phyloP scores from a whole-genome alignment of 2,329 filamentous ascomycete species.

The Chrysoporthe cubensis region DNA sequence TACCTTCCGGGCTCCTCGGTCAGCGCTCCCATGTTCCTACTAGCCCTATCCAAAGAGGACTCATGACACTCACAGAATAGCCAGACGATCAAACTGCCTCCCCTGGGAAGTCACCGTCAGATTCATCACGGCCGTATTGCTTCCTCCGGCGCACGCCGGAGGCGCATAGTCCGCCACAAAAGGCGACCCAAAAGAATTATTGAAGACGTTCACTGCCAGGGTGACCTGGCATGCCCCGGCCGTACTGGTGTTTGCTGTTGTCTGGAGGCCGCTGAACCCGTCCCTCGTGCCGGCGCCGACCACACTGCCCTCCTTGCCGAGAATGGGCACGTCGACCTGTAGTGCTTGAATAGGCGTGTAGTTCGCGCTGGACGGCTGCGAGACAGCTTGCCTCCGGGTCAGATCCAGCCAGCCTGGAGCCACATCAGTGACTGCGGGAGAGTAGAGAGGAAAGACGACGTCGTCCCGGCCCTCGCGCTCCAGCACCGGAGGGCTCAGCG shows the following conservation, averaged over 20 bases:
- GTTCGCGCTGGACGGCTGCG: not conserved
- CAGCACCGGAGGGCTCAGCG: not conserved
- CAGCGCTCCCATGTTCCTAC: slow-evolving; percentile 34
- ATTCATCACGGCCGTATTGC: slow-evolving; percentile 67
- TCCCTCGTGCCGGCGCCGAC: slow-evolving; percentile 17
- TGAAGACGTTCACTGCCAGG: slow-evolving; percentile 24
- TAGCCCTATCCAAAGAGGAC: slow-evolving; percentile 64
- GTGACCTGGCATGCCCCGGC: slow-evolving; percentile 17
- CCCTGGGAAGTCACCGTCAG: slow-evolving; percentile 67
- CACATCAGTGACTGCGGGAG: not conserved
- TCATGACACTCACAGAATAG: slow-evolving; percentile 46
- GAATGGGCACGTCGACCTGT: slow-evolving; percentile 22
- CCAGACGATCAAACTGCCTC: slow-evolving; percentile 67
- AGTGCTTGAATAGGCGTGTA: slow-evolving; percentile 18
- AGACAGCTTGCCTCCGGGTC: not conserved
- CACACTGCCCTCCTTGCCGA: slow-evolving; percentile 15
- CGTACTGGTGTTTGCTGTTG: not conserved
- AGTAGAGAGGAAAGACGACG: too few relatives aligned
- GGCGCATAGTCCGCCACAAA: slow-evolving; percentile 58
- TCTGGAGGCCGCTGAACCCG: slow-evolving; percentile 20
- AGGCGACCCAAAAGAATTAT: slow-evolving; percentile 21
- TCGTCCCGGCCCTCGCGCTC: not conserved
- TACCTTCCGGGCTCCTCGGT: slow-evolving; percentile 42
- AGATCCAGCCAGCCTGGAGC: not conserved
- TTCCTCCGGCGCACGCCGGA: slow-evolving; percentile 55